Base-by-base conservation (phyloP, 2,329 filamentous ascomycete species). In the Aspergillus pseudonomiae region DNA sequence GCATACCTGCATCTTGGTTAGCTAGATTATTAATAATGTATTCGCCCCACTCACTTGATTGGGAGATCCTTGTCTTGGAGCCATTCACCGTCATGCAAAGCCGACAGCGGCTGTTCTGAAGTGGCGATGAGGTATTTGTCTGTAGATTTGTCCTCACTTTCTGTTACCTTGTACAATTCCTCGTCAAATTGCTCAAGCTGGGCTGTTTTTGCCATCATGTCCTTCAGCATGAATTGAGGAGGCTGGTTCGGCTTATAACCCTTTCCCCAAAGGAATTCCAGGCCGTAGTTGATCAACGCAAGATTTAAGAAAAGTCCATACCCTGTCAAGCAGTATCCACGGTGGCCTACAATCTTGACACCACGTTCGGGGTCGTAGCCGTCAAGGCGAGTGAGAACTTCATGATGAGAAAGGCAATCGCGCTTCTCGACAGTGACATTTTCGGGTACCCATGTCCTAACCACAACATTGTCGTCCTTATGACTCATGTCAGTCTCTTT, bases 181-280 rank as follows among this genome's bases (percentile, higher is more conserved):
- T 98, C 95, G 75, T 99, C 95, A 74, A 99, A 99, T 74, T 97
- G 92, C 70, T 95, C 93, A 30, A 99, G 88, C 81, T 99, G 95
- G 2, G 95, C 95, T 0, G 95, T 99, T 85, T 98, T 98, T 65
- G 91, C 94, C 95, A 99, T 99, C 78, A 93, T 90, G 57, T 96
- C 92, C 79, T 92, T 91, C 67, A 94, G 86, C 92, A 98, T 97
- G 84, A 99, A 96, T 75, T 93, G 93, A 1, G 94, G 94, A 1
- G 94, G 91, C 75, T 95, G 92, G 68, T 94, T 88, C 9, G 92
- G 89, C 34, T 86, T 93, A 80, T 93, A 96, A 62, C 91, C 93
- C 78, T 90, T 91, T 72, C 87, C 84, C 78, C 88, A 88, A 61
- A 98, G 88, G 78, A 96, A 98, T 74, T 96, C 91, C 55, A 97